Evolutionary conservation across 345 rosid genomes (phyloP), one percentile per base, ranked within the genome.

Genomic region (Rhodamnia rubescens): DNA sequence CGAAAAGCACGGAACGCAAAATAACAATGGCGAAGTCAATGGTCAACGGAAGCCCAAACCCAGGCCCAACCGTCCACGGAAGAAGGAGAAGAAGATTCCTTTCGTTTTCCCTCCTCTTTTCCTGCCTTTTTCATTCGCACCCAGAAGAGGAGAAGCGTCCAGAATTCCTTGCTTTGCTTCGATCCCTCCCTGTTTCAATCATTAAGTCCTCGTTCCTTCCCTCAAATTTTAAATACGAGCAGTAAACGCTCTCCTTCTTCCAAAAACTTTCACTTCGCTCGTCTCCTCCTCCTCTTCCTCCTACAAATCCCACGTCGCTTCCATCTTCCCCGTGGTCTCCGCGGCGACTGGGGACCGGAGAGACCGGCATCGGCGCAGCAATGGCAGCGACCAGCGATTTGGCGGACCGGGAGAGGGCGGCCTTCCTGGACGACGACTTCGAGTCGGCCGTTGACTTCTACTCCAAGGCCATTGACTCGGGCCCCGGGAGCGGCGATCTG

Each of bases 391-490:
- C 89, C 26, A 74, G 83, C 59, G 90, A 89, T 29, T 84, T 87
- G 21, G 90, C 91, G 11, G 92, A 85, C 42, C 91, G 89, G 86
- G 98, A 96, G 6, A 91, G 83, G 80, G 93, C 91, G 24, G 98
- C 95, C 3, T 93, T 88, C 89, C 6, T 95, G 44, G 96, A 95
- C n/a, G 97, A 94, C 54, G 91, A 91, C 52, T 93, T 93, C 87
- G 89, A 90, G 74, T 85, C 88, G 7, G 93, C 96, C 50, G 91
- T 89, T 81, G 93, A 93, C 85, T 89, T 92, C 82, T 93, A 88
- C 90, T 86, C 94, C 36, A 90, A 91, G 90, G 97, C 96, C 89
- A 91, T 95, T 86, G 89, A 87, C 85, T 86, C 89, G 29, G 87
- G 92, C 84, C 91, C 96, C 40, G 74, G 69, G 83, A 87, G 87